These are phyloP conservation scores for Aspergillus sparsus DNA, from an alignment of 495 filamentous ascomycete species.

Conservation along the genomic window DNA sequence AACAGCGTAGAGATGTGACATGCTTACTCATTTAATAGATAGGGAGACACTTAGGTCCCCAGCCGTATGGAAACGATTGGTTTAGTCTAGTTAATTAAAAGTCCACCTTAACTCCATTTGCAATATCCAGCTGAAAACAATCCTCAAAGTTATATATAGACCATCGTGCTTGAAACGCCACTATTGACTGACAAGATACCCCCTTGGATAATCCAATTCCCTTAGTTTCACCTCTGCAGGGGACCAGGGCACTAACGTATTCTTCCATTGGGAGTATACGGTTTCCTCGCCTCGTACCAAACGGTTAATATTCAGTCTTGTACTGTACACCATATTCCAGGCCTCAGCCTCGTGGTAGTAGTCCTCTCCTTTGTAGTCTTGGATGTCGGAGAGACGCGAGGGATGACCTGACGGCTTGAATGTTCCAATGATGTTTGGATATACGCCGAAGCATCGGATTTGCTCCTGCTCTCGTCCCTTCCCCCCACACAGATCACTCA, in stretches of 20 bases:
- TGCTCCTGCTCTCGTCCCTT: slow-evolving; percentile 18
- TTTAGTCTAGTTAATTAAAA: no score
- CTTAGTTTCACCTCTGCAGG: slow-evolving; percentile 21
- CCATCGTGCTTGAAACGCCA: not conserved
- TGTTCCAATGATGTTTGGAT: slow-evolving; percentile 33
- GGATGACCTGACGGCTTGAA: slow-evolving; percentile 25
- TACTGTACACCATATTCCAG: slow-evolving; percentile 34
- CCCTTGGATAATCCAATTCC: slow-evolving; percentile 30
- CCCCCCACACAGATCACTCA: slow-evolving; percentile 33
- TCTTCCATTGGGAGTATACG: slow-evolving; percentile 30
- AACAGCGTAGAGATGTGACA: no score
- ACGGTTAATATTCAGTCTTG: slow-evolving; percentile 30
- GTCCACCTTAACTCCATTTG: no score
- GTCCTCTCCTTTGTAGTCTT: slow-evolving; percentile 5
- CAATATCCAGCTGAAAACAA: not conserved
- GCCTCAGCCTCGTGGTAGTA: slow-evolving; percentile 25
- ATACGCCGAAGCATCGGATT: slow-evolving; percentile 34
- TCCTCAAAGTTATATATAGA: not conserved
- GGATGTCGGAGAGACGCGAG: slow-evolving; percentile 32
- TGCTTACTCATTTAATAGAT: no score
- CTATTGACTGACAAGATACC: slow-evolving; percentile 24
- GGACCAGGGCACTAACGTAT: slow-evolving; percentile 27
- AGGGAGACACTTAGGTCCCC: no score
- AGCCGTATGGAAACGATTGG: no score
- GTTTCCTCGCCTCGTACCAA: slow-evolving; percentile 27